Base-by-base conservation (phyloP, 2,329 filamentous ascomycete species). In the Xylaria sp. region DNA sequence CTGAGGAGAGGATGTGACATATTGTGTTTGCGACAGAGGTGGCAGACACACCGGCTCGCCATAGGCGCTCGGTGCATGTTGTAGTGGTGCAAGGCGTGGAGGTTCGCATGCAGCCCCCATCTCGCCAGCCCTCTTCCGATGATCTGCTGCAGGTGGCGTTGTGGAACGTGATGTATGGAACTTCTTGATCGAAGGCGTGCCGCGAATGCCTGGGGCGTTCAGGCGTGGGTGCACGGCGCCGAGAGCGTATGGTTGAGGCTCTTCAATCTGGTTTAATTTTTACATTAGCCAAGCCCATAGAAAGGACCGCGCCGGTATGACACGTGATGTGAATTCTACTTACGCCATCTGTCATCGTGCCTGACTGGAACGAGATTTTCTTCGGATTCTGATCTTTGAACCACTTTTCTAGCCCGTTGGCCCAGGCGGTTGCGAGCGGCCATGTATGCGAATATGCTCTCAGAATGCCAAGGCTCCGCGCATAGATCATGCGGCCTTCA, bases 341-440 rank as follows among this genome's bases (percentile, higher is more conserved):
- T 75, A 82, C 81, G 64, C 84, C 83, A 59, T 87, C 85, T 8
- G 84, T 83, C 85, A 87, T 86, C 58, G 84, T 83, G 12, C 81
- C 82, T 20, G 72, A 73, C 66, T 86, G 83, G 15, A 81, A 77
- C 18, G 78, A 79, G 6, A 81, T 76, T 2, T 80, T 76, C 36
- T 79, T 75, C 15, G 80, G 80, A 62, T 82, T 82, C 7, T 83
- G 80, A 65, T 85, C 82, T 31, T 79, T 79, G 54, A 80, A 82
- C 75, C 86, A 85, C 51, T 81, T 82, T 59, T 84, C 82, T 2
- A 88, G 76, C 0, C 83, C 82, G 7, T 84, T 83, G n/a, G 84
- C 81, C 86, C 86, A 88, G 7, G 84, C 82, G n/a, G 80, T 79
- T 1, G 86, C 85, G 7, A 87, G 78, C 0, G 86, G 85, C 86